phyloP scores from a whole-genome alignment of 805 yeast genomes.

The Ogataea philodendri region DNA sequence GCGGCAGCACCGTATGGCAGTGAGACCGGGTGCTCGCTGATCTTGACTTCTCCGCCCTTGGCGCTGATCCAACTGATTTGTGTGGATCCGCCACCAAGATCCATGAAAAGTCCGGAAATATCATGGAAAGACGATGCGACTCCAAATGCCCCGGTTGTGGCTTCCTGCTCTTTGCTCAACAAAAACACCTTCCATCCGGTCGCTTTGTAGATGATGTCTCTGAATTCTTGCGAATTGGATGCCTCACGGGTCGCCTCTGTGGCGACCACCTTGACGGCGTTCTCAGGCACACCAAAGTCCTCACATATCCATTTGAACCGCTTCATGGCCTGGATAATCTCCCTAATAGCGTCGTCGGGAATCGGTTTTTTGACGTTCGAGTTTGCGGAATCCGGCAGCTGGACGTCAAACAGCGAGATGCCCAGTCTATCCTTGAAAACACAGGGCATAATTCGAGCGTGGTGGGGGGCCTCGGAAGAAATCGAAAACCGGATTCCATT shows the following conservation, averaged over 20 bases:
- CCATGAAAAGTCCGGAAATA: conserved; percentile 66
- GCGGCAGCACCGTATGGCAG: conserved; percentile 77
- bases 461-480: conserved; percentile 64
- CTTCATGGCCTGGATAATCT: conserved; percentile 60
- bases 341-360: conserved; percentile 54
- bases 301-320: conserved; percentile 68
- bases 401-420: conserved; percentile 65
- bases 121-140: conserved; percentile 71
- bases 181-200: conserved; percentile 67
- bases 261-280: conserved; percentile 64
- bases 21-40: conserved; percentile 57
- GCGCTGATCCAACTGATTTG: conserved; percentile 70
- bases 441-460: conserved; percentile 75
- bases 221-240: conserved; percentile 57
- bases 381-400: conserved; percentile 37
- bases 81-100: conserved; percentile 69
- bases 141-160: conserved; percentile 66
- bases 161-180: conserved; percentile 62
- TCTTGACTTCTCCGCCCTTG: conserved; percentile 50
- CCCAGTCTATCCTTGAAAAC: conserved; percentile 73
- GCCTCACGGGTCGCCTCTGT: conserved; percentile 76
- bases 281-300: conserved; percentile 66
- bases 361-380: conserved; percentile 45
- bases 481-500: conserved; percentile 73
- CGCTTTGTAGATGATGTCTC: conserved; percentile 52